Base-by-base conservation (phyloP, 345 rosid genomes). In the Salix caprea region DNA sequence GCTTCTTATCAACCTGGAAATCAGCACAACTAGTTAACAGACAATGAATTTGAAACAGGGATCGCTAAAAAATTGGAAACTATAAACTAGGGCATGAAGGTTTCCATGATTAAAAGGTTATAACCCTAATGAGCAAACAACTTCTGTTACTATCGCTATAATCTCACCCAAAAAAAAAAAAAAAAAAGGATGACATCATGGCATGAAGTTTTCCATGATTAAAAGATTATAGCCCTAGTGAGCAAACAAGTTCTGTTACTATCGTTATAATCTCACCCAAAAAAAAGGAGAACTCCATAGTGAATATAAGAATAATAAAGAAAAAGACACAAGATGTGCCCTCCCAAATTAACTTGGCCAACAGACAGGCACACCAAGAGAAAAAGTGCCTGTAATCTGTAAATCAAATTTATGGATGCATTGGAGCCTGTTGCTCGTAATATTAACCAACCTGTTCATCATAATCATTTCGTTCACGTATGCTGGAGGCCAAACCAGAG, bases 381-480 rank as follows among this genome's bases (percentile, higher is more conserved):
- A 58, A 9, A 58, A n/a, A 9, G 14, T 58, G 28, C 23, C 5
- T 8, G 28, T 58, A 0, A 58, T 58, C 1, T 65, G 34, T 8
- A 76, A 9, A 72, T 28, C 71, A 52, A 39, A 30, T 7, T 4
- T 66, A 65, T 64, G 26, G 52, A 37, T 78, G 52, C 42, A 50
- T 36, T 37, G 36, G 70, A 72, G 2, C 14, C 10, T 37, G 46
- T 58, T 70, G 39, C 65, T 21, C 19, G 62, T 19, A n/a, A 23
- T 67, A 54, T 23, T 72, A 74, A 74, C 81, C 61, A 23, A 95
- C 99, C 99, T 92, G 97, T 73, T 94, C 98, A 75, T 90, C 94
- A 60, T 85, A 90, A 84, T 95, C 99, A 77, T 89, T 91, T 84
- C 95, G 88, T 82, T 96, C 99, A 48, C 98, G 96, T 50, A 96